These are phyloP conservation scores for Phoenix roebelenii DNA, from an alignment of 176 grass and related monocot species.

Conservation along the genomic window DNA sequence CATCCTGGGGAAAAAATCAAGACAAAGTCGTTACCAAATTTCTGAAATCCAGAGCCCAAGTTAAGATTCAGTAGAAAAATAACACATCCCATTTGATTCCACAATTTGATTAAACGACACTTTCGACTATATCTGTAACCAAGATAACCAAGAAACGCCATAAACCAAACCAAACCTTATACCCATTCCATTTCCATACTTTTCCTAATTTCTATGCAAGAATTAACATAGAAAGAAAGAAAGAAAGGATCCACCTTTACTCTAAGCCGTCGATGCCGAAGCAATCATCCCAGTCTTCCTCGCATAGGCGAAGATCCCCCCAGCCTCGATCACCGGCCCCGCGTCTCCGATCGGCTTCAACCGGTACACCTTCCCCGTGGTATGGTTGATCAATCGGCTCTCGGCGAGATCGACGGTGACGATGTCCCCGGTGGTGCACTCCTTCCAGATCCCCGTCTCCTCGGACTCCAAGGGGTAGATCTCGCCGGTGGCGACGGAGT, in stretches of 20 bases:
- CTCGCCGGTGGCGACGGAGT: slow-evolving; percentile 86
- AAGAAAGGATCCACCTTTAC: slow-evolving; percentile 33
- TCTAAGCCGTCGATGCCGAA: slow-evolving; percentile 23
- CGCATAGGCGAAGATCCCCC: slow-evolving; percentile 90
- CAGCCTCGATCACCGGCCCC: slow-evolving; percentile 82
- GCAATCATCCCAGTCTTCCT: slow-evolving; percentile 90
- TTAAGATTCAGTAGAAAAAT: too few relatives aligned
- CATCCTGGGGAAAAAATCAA: too few relatives aligned
- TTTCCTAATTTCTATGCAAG: too few relatives aligned
- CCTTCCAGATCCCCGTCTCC: slow-evolving; percentile 38
- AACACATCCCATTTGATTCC: too few relatives aligned
- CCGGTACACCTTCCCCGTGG: slow-evolving; percentile 76
- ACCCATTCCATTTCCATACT: too few relatives aligned
- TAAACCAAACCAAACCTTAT: too few relatives aligned
- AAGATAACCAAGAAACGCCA: too few relatives aligned
- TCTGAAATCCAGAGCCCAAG: too few relatives aligned
- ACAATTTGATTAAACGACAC: too few relatives aligned
- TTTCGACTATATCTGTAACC: too few relatives aligned
- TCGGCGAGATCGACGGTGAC: slow-evolving; percentile 66
- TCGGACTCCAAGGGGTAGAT: slow-evolving; percentile 75
- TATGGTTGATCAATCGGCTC: slow-evolving; percentile 66
- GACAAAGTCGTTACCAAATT: too few relatives aligned
- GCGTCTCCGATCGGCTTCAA: slow-evolving; percentile 95
- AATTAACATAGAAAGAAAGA: background rate
- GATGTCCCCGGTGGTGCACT: slow-evolving; percentile 69